A percentile compares a stretch with the other conserved stretches of the same genome.
These are phyloP conservation scores for Cladophialophora exuberans DNA, from an alignment of 2,329 filamentous ascomycete species.

Conservation along the genomic window DNA sequence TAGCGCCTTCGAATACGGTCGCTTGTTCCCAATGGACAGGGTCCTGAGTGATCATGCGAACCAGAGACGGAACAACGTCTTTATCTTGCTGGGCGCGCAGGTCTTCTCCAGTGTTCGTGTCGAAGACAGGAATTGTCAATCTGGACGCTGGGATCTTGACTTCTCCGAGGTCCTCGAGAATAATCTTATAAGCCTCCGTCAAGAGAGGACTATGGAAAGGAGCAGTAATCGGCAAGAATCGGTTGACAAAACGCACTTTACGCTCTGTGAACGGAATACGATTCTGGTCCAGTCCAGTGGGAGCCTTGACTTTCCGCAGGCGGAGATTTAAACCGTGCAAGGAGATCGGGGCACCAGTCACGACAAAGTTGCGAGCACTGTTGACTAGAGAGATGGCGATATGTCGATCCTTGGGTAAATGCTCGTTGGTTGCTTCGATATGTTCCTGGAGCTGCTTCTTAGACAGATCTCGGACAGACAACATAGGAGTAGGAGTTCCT, in stretches of 20 bases:
- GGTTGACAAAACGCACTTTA: conserved; percentile 94
- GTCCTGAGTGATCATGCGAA: conserved; percentile 93
- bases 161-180: conserved; percentile 85
- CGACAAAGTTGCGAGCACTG: conserved; percentile 94
- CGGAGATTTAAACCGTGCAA: conserved; percentile 95
- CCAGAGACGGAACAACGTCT: conserved; percentile 81
- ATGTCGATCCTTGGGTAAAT: conserved; percentile 88
- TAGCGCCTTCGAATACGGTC: conserved; percentile 85
- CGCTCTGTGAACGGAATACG: conserved; percentile 92
- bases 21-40: conserved; percentile 96
- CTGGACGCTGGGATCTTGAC: conserved; percentile 73
- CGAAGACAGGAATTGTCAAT: conserved; percentile 82
- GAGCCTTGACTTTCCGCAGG: conserved; percentile 93
- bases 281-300: conserved; percentile 95
- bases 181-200: conserved; percentile 75
- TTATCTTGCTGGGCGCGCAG: conserved; percentile 70
- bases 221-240: conserved; percentile 95
- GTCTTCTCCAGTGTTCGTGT: conserved; percentile 88
- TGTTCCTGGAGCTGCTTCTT: conserved; percentile 90
- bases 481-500: conserved; percentile 94
- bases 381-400: conserved; percentile 96
- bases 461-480: conserved; percentile 93
- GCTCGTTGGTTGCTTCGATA: conserved; percentile 95
- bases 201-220: conserved; percentile 98
- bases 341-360: conserved; percentile 93